Conservation (phyloP, 345 rosid species). For the Alliaria petiolata region DNA sequence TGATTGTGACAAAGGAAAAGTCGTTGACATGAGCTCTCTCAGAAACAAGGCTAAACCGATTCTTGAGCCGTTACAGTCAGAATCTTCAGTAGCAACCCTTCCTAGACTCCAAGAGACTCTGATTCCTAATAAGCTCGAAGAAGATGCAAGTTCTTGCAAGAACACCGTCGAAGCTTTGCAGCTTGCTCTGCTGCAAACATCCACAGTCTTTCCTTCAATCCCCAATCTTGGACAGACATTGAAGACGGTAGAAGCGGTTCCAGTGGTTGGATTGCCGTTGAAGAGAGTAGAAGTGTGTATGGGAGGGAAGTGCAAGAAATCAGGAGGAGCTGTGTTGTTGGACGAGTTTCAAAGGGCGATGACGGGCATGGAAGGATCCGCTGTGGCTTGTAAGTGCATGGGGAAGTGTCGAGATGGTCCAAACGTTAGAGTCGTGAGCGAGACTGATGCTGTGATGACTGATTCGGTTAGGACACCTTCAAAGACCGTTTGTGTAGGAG, state of each 20-base stretch:
- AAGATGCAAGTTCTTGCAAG: neutral
- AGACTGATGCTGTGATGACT: slow-evolving; percentile 1
- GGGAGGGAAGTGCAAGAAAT: slow-evolving; percentile 73
- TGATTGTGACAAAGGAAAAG: slow-evolving; percentile 42
- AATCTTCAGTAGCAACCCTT: slow-evolving; percentile 5
- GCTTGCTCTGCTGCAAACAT: slow-evolving; percentile 16
- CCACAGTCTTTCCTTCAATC: slow-evolving; percentile 2
- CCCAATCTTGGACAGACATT: neutral
- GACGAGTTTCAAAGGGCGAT: slow-evolving; percentile 52
- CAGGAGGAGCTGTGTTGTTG: slow-evolving; percentile 53
- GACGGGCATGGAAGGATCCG: slow-evolving; percentile 43
- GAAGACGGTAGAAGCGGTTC: slow-evolving; percentile 1
- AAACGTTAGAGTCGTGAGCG: slow-evolving; percentile 43
- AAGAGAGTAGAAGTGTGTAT: slow-evolving; percentile 65
- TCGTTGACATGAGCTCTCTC: slow-evolving; percentile 46
- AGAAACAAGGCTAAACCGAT: slow-evolving; percentile 21
- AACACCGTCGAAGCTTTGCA: slow-evolving; percentile 19
- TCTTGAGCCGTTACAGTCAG: slow-evolving; percentile 5
- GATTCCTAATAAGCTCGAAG: neutral
- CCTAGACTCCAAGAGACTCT: neutral
- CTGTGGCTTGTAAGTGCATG: slow-evolving; percentile 72
- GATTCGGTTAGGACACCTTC: slow-evolving; percentile 35
- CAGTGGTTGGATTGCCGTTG: slow-evolving; percentile 7
- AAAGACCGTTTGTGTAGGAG: slow-evolving; percentile 57
- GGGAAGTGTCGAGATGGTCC: slow-evolving; percentile 78